Evolutionary conservation across 23 red algal species (phyloP).

Genomic region (Gracilaria vermiculophylla): DNA sequence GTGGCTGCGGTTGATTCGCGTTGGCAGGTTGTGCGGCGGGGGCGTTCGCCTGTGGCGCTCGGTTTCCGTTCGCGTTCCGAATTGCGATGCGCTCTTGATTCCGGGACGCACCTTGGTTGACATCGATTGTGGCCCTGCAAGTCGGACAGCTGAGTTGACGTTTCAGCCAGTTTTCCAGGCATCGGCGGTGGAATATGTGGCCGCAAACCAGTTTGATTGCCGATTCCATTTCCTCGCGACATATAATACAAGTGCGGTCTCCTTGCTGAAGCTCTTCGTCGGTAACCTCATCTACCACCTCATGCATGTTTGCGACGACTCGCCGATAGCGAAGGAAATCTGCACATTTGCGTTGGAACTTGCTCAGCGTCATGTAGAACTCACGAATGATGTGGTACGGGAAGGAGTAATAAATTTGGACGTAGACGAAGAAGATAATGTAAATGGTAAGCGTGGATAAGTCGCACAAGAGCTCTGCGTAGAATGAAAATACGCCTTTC

Average conservation of each 20-base stretch:
- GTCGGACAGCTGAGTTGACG: conserved; percentile 89
- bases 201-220: conserved; percentile 91
- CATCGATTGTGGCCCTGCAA: conserved; percentile 81
- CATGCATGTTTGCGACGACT: conserved; percentile 88
- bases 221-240: conserved; percentile 93
- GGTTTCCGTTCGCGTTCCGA: conserved; percentile 8
- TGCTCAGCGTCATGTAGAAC: conserved; percentile 78
- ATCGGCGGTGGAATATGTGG: conserved; percentile 93
- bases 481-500: conserved; percentile 84
- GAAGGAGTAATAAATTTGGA: conserved; percentile 85
- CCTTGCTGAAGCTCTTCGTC: conserved; percentile 79
- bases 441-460: conserved; percentile 90
- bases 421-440: conserved; percentile 93
- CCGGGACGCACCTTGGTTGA: conserved; percentile 4
- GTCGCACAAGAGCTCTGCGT: conserved; percentile 85
- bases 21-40: background rate
- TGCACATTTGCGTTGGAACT: conserved; percentile 67
- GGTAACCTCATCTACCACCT: conserved; percentile 81
- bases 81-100: background rate
- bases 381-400: conserved; percentile 97
- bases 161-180: conserved; percentile 91
- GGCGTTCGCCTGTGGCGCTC: background rate
- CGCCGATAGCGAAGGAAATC: conserved; percentile 95
- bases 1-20: background rate
- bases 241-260: conserved; percentile 98